Evolutionary conservation across 306 rosid species (phyloP), one percentile per base, ranked within the genome.

Genomic region (Sophora flavescens): DNA sequence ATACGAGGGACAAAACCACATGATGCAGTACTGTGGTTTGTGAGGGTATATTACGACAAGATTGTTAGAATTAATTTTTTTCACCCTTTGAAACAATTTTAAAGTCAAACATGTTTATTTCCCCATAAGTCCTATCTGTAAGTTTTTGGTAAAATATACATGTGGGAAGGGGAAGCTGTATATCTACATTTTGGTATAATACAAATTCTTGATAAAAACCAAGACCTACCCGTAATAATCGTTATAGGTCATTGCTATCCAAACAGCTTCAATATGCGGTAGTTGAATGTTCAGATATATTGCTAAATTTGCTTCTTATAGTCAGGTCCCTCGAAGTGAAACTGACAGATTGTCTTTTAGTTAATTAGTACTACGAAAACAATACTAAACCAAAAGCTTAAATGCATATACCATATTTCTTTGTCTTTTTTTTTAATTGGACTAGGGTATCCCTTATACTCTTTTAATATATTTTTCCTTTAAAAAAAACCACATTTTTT

Each of bases 41-140:
- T 63, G 59, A 39, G 35, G 44, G 3, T 47, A 35, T 58, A 32
- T 35, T 47, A 35, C 47, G n/a, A 74, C 36, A 32, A 15, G 17
- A 35, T 16, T 61, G 61, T 45, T 62, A 50, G 12, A 51, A 77
- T 57, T 69, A 35, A 58, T 38, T 8, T 52, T 52, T 47, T 51
- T 59, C 13, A 58, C 63, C 51, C 18, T 62, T 75, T 38, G 2
- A 63, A 50, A 18, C 8, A 48, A 17, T 51, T 50, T 2, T 47
- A 45, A 68, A 50, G 47, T 50, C 44, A 50, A 32, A n/a, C 50
- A 51, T 2, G 12, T 53, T 54, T 1, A 6, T 53, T 71, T 16
- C 50, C 50, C 50, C 9, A 36, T 14, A 0, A 15, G 44, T 60
- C 11, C 2, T 32, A 7, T 4, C 0, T 1, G 8, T 22, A 57